Evolutionary conservation across 2,329 filamentous ascomycete species (phyloP).

Genomic region (Periconia sp.): DNA sequence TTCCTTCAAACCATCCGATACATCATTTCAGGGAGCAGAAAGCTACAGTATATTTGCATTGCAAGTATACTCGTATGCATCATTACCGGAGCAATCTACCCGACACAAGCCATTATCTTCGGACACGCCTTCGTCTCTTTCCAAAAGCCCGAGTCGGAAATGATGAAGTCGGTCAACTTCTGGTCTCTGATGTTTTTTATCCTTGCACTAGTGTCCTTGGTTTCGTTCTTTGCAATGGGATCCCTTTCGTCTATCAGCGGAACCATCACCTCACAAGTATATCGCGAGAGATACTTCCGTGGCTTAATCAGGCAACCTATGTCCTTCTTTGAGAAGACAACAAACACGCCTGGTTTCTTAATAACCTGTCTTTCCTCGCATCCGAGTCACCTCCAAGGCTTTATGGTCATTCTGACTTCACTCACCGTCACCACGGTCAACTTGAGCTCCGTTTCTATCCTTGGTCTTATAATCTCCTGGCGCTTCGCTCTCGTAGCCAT

Average conservation of each 20-base stretch:
- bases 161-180: too few relatives aligned
- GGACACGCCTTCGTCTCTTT: too few relatives aligned
- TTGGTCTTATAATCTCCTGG: conserved; percentile 77
- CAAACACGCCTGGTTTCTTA: conserved; percentile 83
- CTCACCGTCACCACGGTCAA: conserved; percentile 68
- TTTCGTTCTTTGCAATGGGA: too few relatives aligned
- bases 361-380: conserved; percentile 86
- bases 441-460: conserved; percentile 70
- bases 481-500: conserved; percentile 78
- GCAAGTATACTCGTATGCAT: conserved; percentile 1
- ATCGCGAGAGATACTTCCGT: too few relatives aligned
- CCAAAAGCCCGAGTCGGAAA: too few relatives aligned
- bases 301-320: too few relatives aligned
- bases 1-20: conserved; percentile 3
- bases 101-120: conserved; percentile 53
- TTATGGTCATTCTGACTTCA: conserved; percentile 81
- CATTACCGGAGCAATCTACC: conserved; percentile 31
- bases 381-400: conserved; percentile 74
- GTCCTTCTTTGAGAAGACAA: conserved; percentile 82
- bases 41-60: not conserved
- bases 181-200: too few relatives aligned
- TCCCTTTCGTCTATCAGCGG: too few relatives aligned
- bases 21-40: conserved; percentile 7
- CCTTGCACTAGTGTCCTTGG: too few relatives aligned
- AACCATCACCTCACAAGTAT: too few relatives aligned